These are phyloP conservation scores for Chlorella variabilis DNA, from an alignment of 163 green algal genomes.

Conservation along the genomic window DNA sequence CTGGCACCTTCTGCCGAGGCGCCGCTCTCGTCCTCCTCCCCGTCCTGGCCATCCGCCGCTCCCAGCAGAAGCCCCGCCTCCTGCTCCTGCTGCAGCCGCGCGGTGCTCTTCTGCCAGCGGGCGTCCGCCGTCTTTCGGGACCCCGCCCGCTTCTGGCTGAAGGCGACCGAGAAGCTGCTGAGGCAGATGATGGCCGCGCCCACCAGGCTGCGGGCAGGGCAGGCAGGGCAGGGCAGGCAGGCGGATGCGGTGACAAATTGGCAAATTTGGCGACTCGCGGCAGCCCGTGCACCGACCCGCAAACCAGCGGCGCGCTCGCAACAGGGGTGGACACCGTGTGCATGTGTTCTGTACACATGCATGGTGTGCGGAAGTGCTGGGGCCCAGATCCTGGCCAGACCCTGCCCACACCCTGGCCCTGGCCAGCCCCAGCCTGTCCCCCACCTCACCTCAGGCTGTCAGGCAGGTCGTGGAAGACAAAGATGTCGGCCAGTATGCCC, in stretches of 20 bases:
- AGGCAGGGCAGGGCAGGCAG: not conserved
- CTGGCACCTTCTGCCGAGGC: not conserved
- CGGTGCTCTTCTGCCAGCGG: not conserved
- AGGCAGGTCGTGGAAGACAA: constrained; percentile 23
- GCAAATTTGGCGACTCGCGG: too few relatives aligned
- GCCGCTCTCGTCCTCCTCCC: too few relatives aligned
- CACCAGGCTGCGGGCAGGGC: constrained; percentile 5
- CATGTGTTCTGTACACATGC: too few relatives aligned
- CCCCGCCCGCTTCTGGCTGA: not conserved
- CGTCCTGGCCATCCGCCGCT: too few relatives aligned
- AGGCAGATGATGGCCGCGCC: constrained; percentile 30
- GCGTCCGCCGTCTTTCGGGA: not conserved
- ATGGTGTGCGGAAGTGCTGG: too few relatives aligned
- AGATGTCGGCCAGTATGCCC: constrained; percentile 32
- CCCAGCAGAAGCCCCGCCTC: not conserved
- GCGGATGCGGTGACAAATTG: too few relatives aligned
- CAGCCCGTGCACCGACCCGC: too few relatives aligned
- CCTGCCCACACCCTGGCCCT: too few relatives aligned
- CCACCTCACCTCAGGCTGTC: constrained; percentile 8
- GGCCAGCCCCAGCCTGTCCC: too few relatives aligned
- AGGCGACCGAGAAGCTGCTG: constrained; percentile 21
- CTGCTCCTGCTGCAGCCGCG: not conserved
- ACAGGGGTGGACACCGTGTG: too few relatives aligned
- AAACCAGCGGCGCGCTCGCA: too few relatives aligned
- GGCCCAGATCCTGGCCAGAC: too few relatives aligned